phyloP scores from a whole-genome alignment of 2,329 filamentous ascomycete species.

The Dothideomycetes sp. region DNA sequence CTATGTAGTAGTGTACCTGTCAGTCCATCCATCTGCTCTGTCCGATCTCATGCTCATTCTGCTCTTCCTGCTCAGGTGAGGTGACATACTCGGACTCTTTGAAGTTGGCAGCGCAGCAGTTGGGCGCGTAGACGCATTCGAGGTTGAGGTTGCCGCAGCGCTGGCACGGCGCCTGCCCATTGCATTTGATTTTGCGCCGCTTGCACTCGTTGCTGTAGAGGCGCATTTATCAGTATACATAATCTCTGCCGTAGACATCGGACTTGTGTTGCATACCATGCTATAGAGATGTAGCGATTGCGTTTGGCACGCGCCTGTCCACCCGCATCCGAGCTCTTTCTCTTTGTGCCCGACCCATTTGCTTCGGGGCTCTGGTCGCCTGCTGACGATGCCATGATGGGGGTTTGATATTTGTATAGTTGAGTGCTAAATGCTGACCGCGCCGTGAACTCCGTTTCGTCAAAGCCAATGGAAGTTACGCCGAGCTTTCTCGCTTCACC shows the following conservation, averaged over 20 bases:
- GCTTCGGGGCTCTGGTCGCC: not conserved
- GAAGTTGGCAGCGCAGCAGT: slow-evolving; percentile 65
- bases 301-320: slow-evolving; percentile 46
- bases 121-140: slow-evolving; percentile 55
- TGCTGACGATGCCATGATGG: not conserved
- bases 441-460: too few species aligned
- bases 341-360: not conserved
- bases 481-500: too few species aligned
- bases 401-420: too few species aligned
- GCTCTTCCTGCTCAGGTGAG: too few species aligned
- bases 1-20: too few species aligned
- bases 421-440: too few species aligned
- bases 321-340: not conserved
- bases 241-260: too few species aligned
- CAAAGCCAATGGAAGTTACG: too few species aligned
- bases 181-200: slow-evolving; percentile 57
- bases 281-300: slow-evolving; percentile 57
- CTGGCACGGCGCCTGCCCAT: slow-evolving; percentile 54
- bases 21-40: too few species aligned
- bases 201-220: slow-evolving; percentile 52
- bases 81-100: slow-evolving; percentile 92
- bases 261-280: slow-evolving; percentile 50
- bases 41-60: too few species aligned
- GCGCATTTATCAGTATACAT: too few species aligned
- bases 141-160: slow-evolving; percentile 53